A percentile compares a stretch with the other conserved stretches of the same genome.
These are phyloP conservation scores for Colletotrichum magnum DNA, from an alignment of 2,329 filamentous ascomycete genomes.

Conservation along the genomic window DNA sequence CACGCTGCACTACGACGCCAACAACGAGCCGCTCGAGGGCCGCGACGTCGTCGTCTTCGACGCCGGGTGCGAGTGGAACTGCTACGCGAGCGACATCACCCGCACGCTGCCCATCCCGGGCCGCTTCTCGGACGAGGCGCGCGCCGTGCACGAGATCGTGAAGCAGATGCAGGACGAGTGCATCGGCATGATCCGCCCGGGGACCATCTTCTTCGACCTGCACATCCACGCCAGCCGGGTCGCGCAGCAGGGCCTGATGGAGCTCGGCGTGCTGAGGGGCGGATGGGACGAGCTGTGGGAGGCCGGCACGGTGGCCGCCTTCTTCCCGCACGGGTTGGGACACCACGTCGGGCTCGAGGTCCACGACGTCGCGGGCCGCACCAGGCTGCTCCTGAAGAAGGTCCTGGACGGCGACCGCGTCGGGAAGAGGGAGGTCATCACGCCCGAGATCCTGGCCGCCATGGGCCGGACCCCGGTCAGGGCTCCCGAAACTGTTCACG, in stretches of 20 bases:
- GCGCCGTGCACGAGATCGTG: constrained; percentile 83
- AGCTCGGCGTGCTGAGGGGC: constrained; percentile 79
- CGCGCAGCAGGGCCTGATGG: constrained; percentile 78
- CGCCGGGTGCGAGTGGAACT: constrained; percentile 86
- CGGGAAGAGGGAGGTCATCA: constrained; percentile 59
- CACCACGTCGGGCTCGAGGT: constrained; percentile 77
- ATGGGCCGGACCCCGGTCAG: constrained; percentile 44
- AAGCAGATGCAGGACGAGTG: constrained; percentile 84
- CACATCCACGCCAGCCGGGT: constrained; percentile 81
- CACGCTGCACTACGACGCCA: constrained; percentile 88
- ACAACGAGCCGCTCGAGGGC: constrained; percentile 79
- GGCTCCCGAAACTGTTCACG: not conserved
- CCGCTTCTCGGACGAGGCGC: constrained; percentile 76
- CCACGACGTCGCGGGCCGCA: constrained; percentile 68
- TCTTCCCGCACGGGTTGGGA: constrained; percentile 77
- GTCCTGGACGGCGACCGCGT: constrained; percentile 48
- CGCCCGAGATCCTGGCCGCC: constrained; percentile 51
- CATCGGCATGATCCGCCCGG: constrained; percentile 77
- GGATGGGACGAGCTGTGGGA: constrained; percentile 68
- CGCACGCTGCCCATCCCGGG: constrained; percentile 86
- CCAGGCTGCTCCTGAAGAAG: constrained; percentile 49
- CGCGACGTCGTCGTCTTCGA: constrained; percentile 86
- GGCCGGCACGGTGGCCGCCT: constrained; percentile 69
- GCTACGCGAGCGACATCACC: constrained; percentile 93
- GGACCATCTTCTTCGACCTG: constrained; percentile 78